Evolutionary conservation across 2,329 filamentous ascomycete genomes (phyloP), one percentile per base, ranked within the genome.

Genomic region (Macrophomina tecta): DNA sequence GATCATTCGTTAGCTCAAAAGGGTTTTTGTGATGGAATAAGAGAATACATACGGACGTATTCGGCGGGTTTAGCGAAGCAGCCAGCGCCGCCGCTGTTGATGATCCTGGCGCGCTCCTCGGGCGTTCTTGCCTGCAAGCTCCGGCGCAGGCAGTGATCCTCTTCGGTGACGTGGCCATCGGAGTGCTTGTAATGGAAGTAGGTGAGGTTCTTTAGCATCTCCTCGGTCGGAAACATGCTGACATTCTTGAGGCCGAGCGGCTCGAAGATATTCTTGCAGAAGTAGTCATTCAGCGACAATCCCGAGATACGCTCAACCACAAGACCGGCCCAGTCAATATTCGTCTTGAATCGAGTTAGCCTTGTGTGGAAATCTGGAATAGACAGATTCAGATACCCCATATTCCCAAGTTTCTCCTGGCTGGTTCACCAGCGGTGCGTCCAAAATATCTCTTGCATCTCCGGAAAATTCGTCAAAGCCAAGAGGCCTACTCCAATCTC

Each of bases 371-470:
- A 18, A 14, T 34, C 34, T 30, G n/a, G 18, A 23, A 12, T 16
- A 8, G 16, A 9, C n/a, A 40, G 3, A 40, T 11, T 70, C 74
- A 23, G 3, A 68, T 71, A 80, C 77, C 1, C 77, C 77, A 52
- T 91, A 90, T 66, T 86, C 82, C 85, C 87, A 91, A 3, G 79
- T 79, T 30, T 84, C 82, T 0, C 89, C 89, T 0, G 89, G 89
- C 69, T 91, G 87, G 69, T 89, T 87, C 1, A 90, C 74, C 16
- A 91, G 75, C 0, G 88, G 86, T 66, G 77, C 74, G 12, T 77
- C 73, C 42, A 82, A 71, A 51, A 89, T 78, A 30, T 87, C 87
- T 38, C 81, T 79, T 16, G 82, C 72, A 5, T 85, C 79, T 0
- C 85, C 84, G 0, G 82, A 83, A 70, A 90, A 86, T 72, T 90